Percentiles rank a stretch among this genome's conserved stretches.
Conservation (phyloP, 768 basidiomycete genomes). For the Russula virescens region DNA sequence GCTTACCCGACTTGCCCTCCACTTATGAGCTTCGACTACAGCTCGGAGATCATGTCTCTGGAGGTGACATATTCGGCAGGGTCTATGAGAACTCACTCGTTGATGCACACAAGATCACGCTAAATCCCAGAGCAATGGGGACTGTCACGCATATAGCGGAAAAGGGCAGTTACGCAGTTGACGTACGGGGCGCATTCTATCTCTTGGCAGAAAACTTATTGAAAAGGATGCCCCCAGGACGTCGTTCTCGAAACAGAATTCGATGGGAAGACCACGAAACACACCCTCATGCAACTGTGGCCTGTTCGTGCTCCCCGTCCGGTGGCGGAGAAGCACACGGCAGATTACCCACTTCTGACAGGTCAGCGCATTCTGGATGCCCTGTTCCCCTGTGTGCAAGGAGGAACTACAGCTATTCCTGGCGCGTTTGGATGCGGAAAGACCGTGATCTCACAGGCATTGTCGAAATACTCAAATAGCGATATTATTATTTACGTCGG, state of each 20-base stretch:
- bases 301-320: conserved; percentile 97
- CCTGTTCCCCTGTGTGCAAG: conserved; percentile 97
- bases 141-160: conserved; percentile 92
- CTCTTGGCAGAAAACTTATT: conserved; percentile 4
- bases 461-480: conserved; percentile 98
- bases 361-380: conserved; percentile 97
- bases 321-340: conserved; percentile 90
- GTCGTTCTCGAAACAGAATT: conserved; percentile 96
- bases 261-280: conserved; percentile 87
- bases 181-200: conserved; percentile 42
- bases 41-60: conserved; percentile 96
- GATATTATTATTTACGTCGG: conserved; percentile 99
- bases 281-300: conserved; percentile 98
- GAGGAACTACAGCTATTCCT: conserved; percentile 94
- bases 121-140: conserved; percentile 88
- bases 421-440: conserved; percentile 99
- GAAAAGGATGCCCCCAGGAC: conserved; percentile 48
- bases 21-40: conserved; percentile 28
- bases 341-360: conserved; percentile 86
- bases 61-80: conserved; percentile 92
- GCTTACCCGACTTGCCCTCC: not conserved
- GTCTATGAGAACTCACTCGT: conserved; percentile 98
- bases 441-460: conserved; percentile 96
- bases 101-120: conserved; percentile 95
- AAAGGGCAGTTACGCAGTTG: conserved; percentile 87